phyloP scores from a whole-genome alignment of 2,329 filamentous ascomycete genomes.

The Cyphellophora attinorum region DNA sequence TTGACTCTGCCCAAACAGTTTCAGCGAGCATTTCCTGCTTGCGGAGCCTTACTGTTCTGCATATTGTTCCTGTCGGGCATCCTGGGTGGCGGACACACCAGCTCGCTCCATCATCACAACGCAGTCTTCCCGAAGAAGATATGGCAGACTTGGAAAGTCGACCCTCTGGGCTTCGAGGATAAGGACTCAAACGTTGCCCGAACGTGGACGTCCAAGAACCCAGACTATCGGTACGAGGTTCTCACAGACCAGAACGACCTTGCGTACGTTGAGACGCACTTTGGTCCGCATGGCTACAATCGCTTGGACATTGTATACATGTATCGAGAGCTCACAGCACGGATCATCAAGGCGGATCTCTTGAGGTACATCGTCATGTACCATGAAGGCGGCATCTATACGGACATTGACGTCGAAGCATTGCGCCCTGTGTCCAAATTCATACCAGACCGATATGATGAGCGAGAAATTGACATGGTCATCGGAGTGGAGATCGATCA shows the following conservation, averaged over 20 bases:
- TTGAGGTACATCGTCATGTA: conserved; percentile 60
- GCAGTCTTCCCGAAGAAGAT: conserved; percentile 56
- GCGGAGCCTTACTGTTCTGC: conserved; percentile 34
- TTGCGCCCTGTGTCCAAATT: conserved; percentile 45
- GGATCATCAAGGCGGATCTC: conserved; percentile 59
- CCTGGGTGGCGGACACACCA: conserved; percentile 20
- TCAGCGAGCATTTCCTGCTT: conserved; percentile 38
- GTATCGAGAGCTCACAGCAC: conserved; percentile 50
- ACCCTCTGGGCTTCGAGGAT: conserved; percentile 57
- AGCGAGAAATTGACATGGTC: conserved; percentile 59
- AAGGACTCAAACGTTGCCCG: conserved; percentile 51
- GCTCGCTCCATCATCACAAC: conserved; percentile 4
- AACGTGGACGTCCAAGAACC: conserved; percentile 59
- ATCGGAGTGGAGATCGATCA: conserved; percentile 64
- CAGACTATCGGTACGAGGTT: conserved; percentile 57
- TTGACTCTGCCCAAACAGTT: conserved; percentile 36
- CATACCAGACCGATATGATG: conserved; percentile 54
- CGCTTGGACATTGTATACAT: conserved; percentile 56
- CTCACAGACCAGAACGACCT: conserved; percentile 60
- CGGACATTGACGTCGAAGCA: conserved; percentile 52
- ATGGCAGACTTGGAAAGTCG: conserved; percentile 69
- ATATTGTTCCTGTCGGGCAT: conserved; percentile 36
- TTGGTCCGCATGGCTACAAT: conserved; percentile 55
- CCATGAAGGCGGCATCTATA: conserved; percentile 52
- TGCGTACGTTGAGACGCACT: conserved; percentile 59